These are phyloP conservation scores for Biscogniauxia sp. DNA, from an alignment of 2,329 filamentous ascomycete species.

Conservation along the genomic window DNA sequence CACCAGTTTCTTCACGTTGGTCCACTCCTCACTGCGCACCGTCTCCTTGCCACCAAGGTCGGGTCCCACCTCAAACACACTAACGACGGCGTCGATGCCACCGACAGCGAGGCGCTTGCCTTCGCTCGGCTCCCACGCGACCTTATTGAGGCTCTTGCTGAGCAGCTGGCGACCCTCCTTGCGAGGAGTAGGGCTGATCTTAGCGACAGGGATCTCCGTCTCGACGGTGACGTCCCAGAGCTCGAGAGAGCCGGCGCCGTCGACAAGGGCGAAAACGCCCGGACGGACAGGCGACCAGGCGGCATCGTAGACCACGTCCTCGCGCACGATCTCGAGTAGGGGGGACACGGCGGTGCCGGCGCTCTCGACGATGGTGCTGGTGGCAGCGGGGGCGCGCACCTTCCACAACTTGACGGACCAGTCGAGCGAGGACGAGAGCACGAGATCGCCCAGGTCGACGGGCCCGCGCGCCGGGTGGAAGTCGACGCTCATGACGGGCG, in stretches of 20 bases:
- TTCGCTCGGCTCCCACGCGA: constrained; percentile 89
- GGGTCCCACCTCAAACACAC: constrained; percentile 86
- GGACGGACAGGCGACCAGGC: constrained; percentile 94
- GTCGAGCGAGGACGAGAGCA: constrained; percentile 88
- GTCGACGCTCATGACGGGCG: constrained; percentile 91
- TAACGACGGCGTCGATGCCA: constrained; percentile 86
- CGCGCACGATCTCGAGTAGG: constrained; percentile 84
- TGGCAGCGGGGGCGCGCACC: constrained; percentile 75
- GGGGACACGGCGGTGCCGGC: constrained; percentile 60
- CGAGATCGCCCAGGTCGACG: constrained; percentile 89
- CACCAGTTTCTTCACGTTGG: constrained; percentile 85
- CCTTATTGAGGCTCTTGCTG: constrained; percentile 86
- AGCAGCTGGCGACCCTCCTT: constrained; percentile 67
- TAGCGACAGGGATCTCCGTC: constrained; percentile 85
- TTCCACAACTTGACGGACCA: constrained; percentile 99
- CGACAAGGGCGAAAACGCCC: constrained; percentile 90
- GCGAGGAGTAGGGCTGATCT: constrained; percentile 66
- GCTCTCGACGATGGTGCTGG: constrained; percentile 54
- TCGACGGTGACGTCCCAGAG: constrained; percentile 94
- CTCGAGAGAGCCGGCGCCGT: constrained; percentile 88
- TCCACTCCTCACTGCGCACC: constrained; percentile 86
- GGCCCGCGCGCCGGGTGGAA: constrained; percentile 93
- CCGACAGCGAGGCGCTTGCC: constrained; percentile 86
- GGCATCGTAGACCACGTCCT: constrained; percentile 96
- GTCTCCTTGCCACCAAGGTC: constrained; percentile 82